Conservation (phyloP, 805 yeast genomes). For the Isabelozyma pseudorhagii region DNA sequence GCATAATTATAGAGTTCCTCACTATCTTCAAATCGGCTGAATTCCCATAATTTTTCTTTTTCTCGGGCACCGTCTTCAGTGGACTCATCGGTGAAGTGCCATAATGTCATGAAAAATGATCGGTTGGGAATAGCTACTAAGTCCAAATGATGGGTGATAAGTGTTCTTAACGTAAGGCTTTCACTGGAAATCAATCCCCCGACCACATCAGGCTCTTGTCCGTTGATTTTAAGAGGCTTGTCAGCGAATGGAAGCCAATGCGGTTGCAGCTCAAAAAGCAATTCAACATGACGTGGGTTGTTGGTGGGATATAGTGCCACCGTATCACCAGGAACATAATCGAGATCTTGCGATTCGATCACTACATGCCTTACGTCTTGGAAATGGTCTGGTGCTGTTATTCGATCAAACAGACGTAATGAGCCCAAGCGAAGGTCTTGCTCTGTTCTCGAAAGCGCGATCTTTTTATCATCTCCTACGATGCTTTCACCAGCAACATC, state of each 20-base stretch:
- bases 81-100: slow-evolving; percentile 56
- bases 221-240: slow-evolving; percentile 39
- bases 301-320: slow-evolving; percentile 75
- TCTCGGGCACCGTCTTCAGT: slow-evolving; percentile 68
- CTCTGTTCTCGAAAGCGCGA: not conserved
- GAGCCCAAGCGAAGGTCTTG: slow-evolving; percentile 30
- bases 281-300: slow-evolving; percentile 57
- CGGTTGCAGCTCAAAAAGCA: slow-evolving; percentile 62
- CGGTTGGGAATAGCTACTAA: slow-evolving; percentile 79
- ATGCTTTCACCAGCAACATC: slow-evolving; percentile 4
- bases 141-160: slow-evolving; percentile 79
- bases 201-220: slow-evolving; percentile 38
- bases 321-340: slow-evolving; percentile 77
- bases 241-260: slow-evolving; percentile 74
- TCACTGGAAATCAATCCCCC: slow-evolving; percentile 57
- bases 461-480: not conserved
- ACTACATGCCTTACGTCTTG: slow-evolving; percentile 80
- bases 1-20: slow-evolving; percentile 88
- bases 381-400: slow-evolving; percentile 73
- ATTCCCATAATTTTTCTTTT: slow-evolving; percentile 69
- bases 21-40: slow-evolving; percentile 65
- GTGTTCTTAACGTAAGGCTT: slow-evolving; percentile 61
- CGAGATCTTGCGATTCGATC: slow-evolving; percentile 33
- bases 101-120: slow-evolving; percentile 68
- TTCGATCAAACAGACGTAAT: slow-evolving; percentile 50